These are phyloP conservation scores for Eimeria zaria DNA, from an alignment of 169 alveolate species.

Conservation along the genomic window DNA sequence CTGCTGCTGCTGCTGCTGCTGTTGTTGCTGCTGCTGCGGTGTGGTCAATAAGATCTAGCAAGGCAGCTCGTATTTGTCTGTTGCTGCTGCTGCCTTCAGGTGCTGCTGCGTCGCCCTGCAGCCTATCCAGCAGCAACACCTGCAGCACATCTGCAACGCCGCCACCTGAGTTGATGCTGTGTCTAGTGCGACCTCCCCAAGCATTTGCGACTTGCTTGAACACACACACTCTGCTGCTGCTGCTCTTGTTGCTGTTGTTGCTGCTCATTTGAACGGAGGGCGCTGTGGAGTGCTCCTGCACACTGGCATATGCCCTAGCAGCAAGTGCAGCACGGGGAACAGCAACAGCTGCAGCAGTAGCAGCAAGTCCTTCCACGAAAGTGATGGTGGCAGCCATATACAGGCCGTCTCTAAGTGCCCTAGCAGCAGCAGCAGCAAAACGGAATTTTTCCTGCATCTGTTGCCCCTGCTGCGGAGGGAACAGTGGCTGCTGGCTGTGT, in stretches of 20 bases:
- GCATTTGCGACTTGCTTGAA: constrained; percentile 1
- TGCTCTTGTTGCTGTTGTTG: neutral
- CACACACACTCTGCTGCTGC: constrained; percentile 20
- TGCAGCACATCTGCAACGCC: constrained; percentile 58
- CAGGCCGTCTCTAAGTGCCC: constrained; percentile 64
- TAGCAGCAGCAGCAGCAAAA: constrained; percentile 59
- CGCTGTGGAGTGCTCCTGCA: constrained; percentile 12
- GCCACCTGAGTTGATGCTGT: constrained; percentile 20
- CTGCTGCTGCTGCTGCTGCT: constrained; percentile 62
- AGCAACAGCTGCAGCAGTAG: constrained; percentile 23
- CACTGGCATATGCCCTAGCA: constrained; percentile 14
- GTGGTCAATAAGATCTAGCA: constrained; percentile 40
- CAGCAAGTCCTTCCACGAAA: constrained; percentile 14
- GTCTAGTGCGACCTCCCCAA: constrained; percentile 20
- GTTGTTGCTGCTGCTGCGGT: constrained; percentile 23
- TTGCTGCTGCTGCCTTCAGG: constrained; percentile 19
- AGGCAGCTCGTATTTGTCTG: neutral
- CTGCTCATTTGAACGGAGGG: neutral
- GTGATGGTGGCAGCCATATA: constrained; percentile 36
- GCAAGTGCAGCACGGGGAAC: neutral
- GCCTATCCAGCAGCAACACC: constrained; percentile 69
- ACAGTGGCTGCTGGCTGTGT: neutral
- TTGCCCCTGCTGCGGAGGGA: neutral
- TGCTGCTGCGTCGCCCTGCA: constrained; percentile 52
- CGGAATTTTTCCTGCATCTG: neutral